These are phyloP conservation scores for Herpotrichia juniperi DNA, from an alignment of 2,329 filamentous ascomycete genomes.

Conservation along the genomic window DNA sequence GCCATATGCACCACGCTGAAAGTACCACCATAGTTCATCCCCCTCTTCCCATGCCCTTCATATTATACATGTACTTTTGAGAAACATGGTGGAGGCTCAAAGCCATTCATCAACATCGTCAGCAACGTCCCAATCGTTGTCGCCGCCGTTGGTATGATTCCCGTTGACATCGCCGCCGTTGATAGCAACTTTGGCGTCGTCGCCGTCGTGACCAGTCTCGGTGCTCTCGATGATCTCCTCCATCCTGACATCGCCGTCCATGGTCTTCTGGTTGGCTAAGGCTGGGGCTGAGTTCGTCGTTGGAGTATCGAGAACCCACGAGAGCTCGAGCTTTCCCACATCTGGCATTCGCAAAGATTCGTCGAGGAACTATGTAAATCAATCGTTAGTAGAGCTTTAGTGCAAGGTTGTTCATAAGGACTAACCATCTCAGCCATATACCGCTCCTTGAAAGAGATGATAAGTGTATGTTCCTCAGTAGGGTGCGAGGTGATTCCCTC, in stretches of 20 bases:
- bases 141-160: constrained; percentile 18
- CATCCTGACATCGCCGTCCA: constrained; percentile 21
- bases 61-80: no score
- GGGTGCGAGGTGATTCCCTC: constrained; percentile 48
- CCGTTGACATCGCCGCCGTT: constrained; percentile 13
- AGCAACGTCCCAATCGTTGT: constrained; percentile 44
- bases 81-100: no score
- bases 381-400: constrained; percentile 1
- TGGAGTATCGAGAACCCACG: constrained; percentile 61
- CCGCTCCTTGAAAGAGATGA: constrained; percentile 52
- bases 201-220: constrained; percentile 5
- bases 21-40: no score
- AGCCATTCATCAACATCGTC: constrained; percentile 42
- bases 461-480: constrained; percentile 42
- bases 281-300: constrained; percentile 2
- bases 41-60: no score
- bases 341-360: constrained; percentile 65
- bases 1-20: no score
- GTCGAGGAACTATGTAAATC: constrained; percentile 53
- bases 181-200: not conserved
- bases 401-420: constrained; percentile 6
- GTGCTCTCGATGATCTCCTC: constrained; percentile 8
- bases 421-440: constrained; percentile 68
- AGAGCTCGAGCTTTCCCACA: constrained; percentile 67
- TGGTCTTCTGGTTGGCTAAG: constrained; percentile 1